Evolutionary conservation across 306 rosid genomes (phyloP), one percentile per base, ranked within the genome.

Genomic region (Calophaca sinica): DNA sequence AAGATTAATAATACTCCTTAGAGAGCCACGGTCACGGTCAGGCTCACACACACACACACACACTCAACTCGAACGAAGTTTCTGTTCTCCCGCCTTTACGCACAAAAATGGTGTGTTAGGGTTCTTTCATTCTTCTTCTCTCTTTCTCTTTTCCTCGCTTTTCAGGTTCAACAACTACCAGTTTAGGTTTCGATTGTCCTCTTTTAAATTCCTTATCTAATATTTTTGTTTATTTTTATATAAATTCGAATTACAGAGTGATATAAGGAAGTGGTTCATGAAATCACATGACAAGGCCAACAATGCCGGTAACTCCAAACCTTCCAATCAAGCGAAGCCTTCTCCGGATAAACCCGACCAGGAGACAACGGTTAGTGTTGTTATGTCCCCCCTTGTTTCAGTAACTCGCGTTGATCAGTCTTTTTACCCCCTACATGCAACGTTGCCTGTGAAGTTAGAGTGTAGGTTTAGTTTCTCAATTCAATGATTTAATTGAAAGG

Each of bases 241-340:
- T 58, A 2, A 11, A 5, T 66, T 76, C 14, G 59, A 72, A 70
- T 73, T 82, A 4, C 82, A 84, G 90, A 74, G 85, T 65, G 98
- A 94, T 81, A 92, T 92, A 61, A 75, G 99, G 69, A 94, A 92
- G 79, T 92, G 99, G 99, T 94, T 94, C 85, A 90, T 92, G 96
- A 94, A 92, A 85, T 80, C 97, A 2, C 97, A 92, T 60, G 91
- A 82, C 44, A 92, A 89, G 79, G 81, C 71, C 11, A 88, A 79
- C 44, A 88, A 76, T 73, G 90, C 72, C 65, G 61, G 54, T 70
- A 81, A 53, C 32, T 64, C 89, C 42, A 89, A 90, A 72, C 70
- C 82, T 62, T 77, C 89, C 39, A 83, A 78, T 67, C 57, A 59
- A 38, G 55, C 65, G 9, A 86, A 86, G 61, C 79, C 82, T 63